Percentiles rank a stretch among this genome's conserved stretches.
Evolutionary conservation across 1,284 basidiomycete species (phyloP).

Genomic region (Apiotrichum mycotoxinovorans): DNA sequence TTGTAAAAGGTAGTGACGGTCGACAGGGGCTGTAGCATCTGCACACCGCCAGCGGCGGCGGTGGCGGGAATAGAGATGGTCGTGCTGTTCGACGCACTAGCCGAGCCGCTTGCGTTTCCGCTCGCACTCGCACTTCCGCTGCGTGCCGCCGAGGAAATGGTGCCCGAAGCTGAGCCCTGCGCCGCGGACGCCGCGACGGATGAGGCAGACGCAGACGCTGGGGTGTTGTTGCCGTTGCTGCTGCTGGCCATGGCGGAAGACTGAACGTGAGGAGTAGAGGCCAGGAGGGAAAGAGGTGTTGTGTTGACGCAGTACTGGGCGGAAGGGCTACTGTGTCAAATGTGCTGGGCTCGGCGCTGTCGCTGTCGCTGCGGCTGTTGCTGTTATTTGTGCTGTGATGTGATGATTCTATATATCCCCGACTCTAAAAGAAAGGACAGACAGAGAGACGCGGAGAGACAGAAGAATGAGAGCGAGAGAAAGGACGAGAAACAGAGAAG

Average conservation of each 20-base stretch:
- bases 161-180: too few species aligned
- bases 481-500: too few species aligned
- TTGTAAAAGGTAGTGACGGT: slow-evolving; percentile 81
- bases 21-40: slow-evolving; percentile 63
- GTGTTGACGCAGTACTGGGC: background rate
- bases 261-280: too few species aligned
- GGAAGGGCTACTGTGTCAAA: too few species aligned
- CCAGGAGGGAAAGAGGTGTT: too few species aligned
- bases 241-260: background rate
- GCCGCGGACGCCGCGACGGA: too few species aligned
- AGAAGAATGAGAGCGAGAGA: too few species aligned
- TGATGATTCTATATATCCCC: too few species aligned
- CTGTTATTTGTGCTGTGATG: too few species aligned
- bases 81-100: slow-evolving; percentile 11
- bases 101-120: slow-evolving; percentile 9
- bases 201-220: too few species aligned
- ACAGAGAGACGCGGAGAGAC: too few species aligned
- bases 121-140: background rate
- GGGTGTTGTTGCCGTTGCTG: slow-evolving; percentile 3
- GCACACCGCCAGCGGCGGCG: slow-evolving; percentile 46
- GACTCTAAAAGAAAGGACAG: too few species aligned
- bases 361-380: background rate
- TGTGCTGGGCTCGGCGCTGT: background rate
- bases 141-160: background rate
- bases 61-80: slow-evolving; percentile 44